Conservation (phyloP, 2,329 filamentous ascomycete species). For the Elsinoe perseae region DNA sequence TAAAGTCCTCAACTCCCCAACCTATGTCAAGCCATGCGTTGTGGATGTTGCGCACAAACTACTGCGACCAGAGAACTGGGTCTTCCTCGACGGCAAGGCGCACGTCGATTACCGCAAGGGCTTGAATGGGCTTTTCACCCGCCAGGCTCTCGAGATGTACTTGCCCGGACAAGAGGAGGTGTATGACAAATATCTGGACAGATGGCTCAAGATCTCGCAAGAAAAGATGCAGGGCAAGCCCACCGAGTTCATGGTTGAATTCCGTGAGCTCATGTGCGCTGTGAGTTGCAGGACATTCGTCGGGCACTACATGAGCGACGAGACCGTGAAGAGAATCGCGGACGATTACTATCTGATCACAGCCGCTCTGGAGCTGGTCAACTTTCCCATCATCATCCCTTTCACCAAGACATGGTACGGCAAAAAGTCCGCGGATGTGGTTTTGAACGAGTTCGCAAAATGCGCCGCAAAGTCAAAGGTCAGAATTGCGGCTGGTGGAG, state of each 20-base stretch:
- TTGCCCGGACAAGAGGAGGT: constrained; percentile 88
- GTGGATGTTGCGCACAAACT: constrained; percentile 93
- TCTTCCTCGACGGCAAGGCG: constrained; percentile 89
- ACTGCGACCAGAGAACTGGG: constrained; percentile 86
- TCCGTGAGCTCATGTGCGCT: constrained; percentile 91
- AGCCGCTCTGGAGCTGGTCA: constrained; percentile 90
- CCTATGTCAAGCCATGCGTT: constrained; percentile 89
- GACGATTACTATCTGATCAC: constrained; percentile 97
- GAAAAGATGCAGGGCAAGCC: constrained; percentile 60
- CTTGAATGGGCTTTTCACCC: constrained; percentile 88
- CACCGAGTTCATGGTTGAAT: constrained; percentile 78
- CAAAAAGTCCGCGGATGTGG: constrained; percentile 86
- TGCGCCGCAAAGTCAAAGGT: constrained; percentile 87
- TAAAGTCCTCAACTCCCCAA: constrained; percentile 92
- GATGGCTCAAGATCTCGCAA: constrained; percentile 64
- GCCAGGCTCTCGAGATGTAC: constrained; percentile 77
- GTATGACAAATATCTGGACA: constrained; percentile 77
- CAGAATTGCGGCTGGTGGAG: constrained; percentile 68
- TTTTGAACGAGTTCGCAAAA: constrained; percentile 75
- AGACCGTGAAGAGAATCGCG: constrained; percentile 85
- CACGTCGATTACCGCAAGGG: constrained; percentile 98
- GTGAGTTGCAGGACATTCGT: constrained; percentile 96
- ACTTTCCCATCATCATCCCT: constrained; percentile 92
- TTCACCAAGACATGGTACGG: constrained; percentile 93
- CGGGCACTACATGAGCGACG: constrained; percentile 87